Base-by-base conservation (phyloP, 441 rosid genomes). In the Melastoma candidum region DNA sequence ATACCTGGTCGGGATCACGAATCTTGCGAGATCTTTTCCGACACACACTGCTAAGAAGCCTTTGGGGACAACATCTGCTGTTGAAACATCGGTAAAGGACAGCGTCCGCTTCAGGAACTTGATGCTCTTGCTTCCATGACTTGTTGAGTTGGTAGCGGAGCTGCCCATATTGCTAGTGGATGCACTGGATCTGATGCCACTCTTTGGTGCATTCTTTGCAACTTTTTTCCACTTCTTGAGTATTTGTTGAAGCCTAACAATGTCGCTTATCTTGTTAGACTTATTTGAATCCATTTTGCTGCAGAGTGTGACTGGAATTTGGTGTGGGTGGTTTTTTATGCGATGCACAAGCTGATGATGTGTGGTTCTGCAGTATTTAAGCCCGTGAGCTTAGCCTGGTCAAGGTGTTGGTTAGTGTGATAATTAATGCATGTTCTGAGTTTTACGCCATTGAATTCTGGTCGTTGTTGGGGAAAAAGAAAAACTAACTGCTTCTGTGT, bases 191-290 rank as follows among this genome's bases (percentile, higher is more conserved):
- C 26, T 39, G 46, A 13, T 22, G 48, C 41, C 32, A 48, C 14
- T 53, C 65, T 61, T 61, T 9, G 90, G 65, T 44, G 92, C 63
- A 57, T 57, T 63, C 60, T 71, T 79, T 26, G 97, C 95, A 4
- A 76, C 61, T 66, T 83, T 89, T 68, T 86, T 76, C 97, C 97
- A 89, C 63, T 89, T 89, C 84, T 68, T 89, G 7, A 89, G 88
- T 63, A 89, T 78, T 61, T 73, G 89, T 53, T 76, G 95, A 68
- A 85, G 95, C 72, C 87, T 82, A 47, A 89, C 97, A 32, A 89
- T 80, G 7, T 89, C 90, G 43, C 83, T 83, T 63, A 89, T 89
- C 70, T 83, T 52, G 56, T 52, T 52, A 36, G 56, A 39, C 46
- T 52, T 32, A 44, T 36, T 52, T 32, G 56, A 52, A 52, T 36